Evolutionary conservation across 192 early-diverging fungal species (phyloP).

Genomic region (Gryganskiella cystojenkinii): DNA sequence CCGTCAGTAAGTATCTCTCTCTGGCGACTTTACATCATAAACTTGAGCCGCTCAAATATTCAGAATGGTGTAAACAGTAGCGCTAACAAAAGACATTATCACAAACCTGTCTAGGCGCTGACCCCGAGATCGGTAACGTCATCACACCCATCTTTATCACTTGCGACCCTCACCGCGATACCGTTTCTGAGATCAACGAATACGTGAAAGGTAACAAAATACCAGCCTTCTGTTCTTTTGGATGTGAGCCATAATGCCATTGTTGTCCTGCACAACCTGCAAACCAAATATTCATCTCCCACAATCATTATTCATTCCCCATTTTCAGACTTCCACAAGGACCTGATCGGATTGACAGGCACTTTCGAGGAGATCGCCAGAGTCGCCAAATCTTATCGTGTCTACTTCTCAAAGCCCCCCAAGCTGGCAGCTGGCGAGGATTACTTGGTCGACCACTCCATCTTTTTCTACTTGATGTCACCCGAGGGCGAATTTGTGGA

Average conservation of each 20-base stretch:
- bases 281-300: neutral
- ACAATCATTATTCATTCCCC: neutral
- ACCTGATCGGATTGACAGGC: slow-evolving; percentile 93
- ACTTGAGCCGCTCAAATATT: too few relatives aligned
- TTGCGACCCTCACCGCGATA: slow-evolving; percentile 96
- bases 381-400: slow-evolving; percentile 91
- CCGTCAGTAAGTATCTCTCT: slow-evolving; percentile 71
- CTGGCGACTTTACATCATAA: too few relatives aligned
- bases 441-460: slow-evolving; percentile 98
- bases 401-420: slow-evolving; percentile 95
- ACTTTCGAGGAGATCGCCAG: slow-evolving; percentile 83
- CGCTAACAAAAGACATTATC: too few relatives aligned
- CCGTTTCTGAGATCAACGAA: slow-evolving; percentile 78
- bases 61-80: too few relatives aligned
- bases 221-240: neutral
- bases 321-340: slow-evolving; percentile 88
- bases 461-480: slow-evolving; percentile 98
- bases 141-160: slow-evolving; percentile 95
- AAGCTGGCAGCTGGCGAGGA: slow-evolving; percentile 82
- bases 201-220: slow-evolving; percentile 67
- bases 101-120: slow-evolving; percentile 51
- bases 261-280: neutral
- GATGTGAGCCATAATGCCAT: neutral
- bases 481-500: slow-evolving; percentile 92
- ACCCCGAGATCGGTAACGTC: slow-evolving; percentile 57